Conservation (phyloP, 2,329 filamentous ascomycete species). For the Albifimbria verrucaria region DNA sequence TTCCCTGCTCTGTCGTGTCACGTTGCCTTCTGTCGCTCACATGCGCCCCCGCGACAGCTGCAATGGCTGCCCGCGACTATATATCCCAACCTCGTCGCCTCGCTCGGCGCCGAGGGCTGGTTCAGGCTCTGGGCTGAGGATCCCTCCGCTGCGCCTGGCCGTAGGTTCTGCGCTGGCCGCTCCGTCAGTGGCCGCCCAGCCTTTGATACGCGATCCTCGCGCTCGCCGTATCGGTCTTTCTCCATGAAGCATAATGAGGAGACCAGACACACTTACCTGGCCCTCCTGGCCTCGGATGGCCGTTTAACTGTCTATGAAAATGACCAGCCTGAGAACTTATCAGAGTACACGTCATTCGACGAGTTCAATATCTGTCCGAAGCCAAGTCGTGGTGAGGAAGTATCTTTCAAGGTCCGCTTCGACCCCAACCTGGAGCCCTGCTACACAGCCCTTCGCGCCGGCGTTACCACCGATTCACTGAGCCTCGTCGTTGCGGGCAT, state of each 20-base stretch:
- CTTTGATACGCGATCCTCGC: constrained; percentile 56
- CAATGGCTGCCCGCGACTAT: constrained; percentile 92
- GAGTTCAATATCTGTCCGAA: constrained; percentile 69
- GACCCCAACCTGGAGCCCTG: constrained; percentile 83
- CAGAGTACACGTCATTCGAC: constrained; percentile 72
- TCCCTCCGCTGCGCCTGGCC: constrained; percentile 72
- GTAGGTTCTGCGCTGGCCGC: constrained; percentile 70
- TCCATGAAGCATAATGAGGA: constrained; percentile 81
- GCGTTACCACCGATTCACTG: constrained; percentile 75
- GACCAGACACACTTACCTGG: constrained; percentile 77
- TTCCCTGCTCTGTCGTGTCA: constrained; percentile 1
- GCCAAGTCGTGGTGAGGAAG: constrained; percentile 78
- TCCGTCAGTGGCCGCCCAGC: constrained; percentile 45
- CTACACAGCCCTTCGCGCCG: constrained; percentile 72
- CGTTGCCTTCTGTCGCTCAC: constrained; percentile 11
- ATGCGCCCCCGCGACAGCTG: constrained; percentile 49
- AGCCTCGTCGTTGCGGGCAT: constrained; percentile 83
- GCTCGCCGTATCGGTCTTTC: constrained; percentile 70
- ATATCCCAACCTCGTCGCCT: constrained; percentile 81
- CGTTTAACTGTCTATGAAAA: constrained; percentile 80
- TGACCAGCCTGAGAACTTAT: constrained; percentile 75
- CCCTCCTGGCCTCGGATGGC: constrained; percentile 79
- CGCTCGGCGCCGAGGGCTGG: constrained; percentile 83
- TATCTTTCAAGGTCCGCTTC: constrained; percentile 80
- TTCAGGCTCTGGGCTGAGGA: constrained; percentile 95